These are phyloP conservation scores for Alternaria sp. DNA, from an alignment of 2,329 filamentous ascomycete genomes.

Conservation along the genomic window DNA sequence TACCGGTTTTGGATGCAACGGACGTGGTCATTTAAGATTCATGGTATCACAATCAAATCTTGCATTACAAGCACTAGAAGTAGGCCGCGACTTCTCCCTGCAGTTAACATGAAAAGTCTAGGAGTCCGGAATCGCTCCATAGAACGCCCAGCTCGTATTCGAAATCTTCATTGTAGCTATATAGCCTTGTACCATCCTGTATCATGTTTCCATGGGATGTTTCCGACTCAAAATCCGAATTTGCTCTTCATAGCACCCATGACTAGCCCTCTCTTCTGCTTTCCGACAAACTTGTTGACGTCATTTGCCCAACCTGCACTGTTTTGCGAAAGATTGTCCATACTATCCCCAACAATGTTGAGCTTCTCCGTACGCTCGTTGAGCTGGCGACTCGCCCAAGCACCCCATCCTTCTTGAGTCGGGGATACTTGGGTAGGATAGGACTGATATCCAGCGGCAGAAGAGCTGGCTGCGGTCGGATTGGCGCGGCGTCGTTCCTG, in stretches of 20 bases:
- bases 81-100: background rate
- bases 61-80: background rate
- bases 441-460: slow-evolving; percentile 30
- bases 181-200: background rate
- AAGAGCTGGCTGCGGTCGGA: slow-evolving; percentile 41
- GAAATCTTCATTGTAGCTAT: background rate
- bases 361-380: slow-evolving; percentile 91
- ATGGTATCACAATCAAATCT: background rate
- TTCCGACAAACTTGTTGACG: slow-evolving; percentile 82
- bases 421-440: slow-evolving; percentile 22
- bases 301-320: slow-evolving; percentile 86
- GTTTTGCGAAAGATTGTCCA: slow-evolving; percentile 81
- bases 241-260: slow-evolving; percentile 61
- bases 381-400: slow-evolving; percentile 84
- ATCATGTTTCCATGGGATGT: background rate
- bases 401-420: slow-evolving; percentile 64
- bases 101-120: background rate
- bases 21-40: background rate
- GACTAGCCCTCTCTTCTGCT: slow-evolving; percentile 86
- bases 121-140: background rate
- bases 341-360: slow-evolving; percentile 79
- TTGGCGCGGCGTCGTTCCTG: slow-evolving; percentile 53
- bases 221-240: slow-evolving; percentile 33
- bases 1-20: background rate
- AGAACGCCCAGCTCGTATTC: background rate